Percentiles rank a stretch among this genome's conserved stretches.
These are phyloP conservation scores for Durotheca rogersii DNA, from an alignment of 495 filamentous ascomycete genomes.

Conservation along the genomic window DNA sequence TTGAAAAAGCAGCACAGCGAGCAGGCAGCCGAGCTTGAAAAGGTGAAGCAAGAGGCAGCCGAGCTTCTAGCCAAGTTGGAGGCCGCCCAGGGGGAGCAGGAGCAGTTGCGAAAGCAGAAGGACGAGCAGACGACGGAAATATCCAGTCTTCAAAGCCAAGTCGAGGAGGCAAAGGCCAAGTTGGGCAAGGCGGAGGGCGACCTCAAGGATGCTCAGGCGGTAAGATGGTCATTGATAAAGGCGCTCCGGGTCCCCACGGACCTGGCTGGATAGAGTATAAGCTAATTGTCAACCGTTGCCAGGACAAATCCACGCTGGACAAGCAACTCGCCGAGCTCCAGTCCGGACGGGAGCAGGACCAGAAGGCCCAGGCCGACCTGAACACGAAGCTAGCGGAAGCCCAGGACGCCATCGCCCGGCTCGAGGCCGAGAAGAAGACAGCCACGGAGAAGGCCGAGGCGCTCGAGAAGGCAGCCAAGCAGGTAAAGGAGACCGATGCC, in stretches of 20 bases:
- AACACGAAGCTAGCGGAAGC: constrained; percentile 18
- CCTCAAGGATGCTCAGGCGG: constrained; percentile 4
- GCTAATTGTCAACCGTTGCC: constrained; percentile 7
- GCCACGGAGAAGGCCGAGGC: constrained; percentile 12
- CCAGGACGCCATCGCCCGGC: constrained; percentile 4
- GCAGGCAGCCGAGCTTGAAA: constrained; percentile 6
- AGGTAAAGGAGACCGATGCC: constrained; percentile 18
- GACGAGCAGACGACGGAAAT: no score
- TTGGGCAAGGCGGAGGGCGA: neutral
- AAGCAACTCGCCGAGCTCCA: constrained; percentile 14
- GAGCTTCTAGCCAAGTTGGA: constrained; percentile 16
- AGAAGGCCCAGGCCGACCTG: constrained; percentile 14
- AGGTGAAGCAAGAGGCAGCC: constrained; percentile 6
- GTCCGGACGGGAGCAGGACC: constrained; percentile 11
- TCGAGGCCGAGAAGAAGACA: constrained; percentile 21
- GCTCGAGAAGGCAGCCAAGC: constrained; percentile 14
- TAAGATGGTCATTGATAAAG: neutral
- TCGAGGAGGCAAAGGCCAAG: neutral
- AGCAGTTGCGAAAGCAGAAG: no score
- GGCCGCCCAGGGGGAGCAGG: no score
- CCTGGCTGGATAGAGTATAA: neutral
- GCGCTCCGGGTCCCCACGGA: neutral
- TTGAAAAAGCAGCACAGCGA: constrained; percentile 8
- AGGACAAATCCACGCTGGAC: constrained; percentile 25
- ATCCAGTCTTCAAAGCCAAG: neutral